Evolutionary conservation across 805 yeast genomes (phyloP).

Genomic region (Priceomyces castillae): DNA sequence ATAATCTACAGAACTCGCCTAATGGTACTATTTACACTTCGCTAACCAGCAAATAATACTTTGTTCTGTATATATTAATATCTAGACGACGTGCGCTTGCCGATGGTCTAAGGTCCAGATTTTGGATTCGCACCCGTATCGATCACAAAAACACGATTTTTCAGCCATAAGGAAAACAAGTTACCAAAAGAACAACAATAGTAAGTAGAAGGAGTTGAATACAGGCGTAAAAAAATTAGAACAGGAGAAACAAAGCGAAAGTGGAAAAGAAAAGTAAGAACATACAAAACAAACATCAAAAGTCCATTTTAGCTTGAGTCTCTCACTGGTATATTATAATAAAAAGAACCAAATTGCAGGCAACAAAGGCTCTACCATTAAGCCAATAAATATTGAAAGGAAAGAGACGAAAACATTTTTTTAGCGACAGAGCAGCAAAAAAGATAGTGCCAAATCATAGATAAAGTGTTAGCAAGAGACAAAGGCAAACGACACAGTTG

Average conservation of each 20-base stretch:
- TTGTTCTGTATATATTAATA: not conserved
- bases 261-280: not conserved
- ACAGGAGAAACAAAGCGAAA: not conserved
- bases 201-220: not conserved
- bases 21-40: not conserved
- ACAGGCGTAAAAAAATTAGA: not conserved
- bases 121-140: not conserved
- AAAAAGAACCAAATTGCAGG: not conserved
- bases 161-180: not conserved
- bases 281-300: not conserved
- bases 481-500: not conserved
- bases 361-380: not conserved
- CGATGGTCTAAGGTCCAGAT: not conserved
- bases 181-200: not conserved
- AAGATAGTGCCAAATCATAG: not conserved
- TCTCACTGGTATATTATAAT: no score
- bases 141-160: slow-evolving; percentile 2
- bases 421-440: not conserved
- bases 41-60: not conserved
- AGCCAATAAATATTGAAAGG: not conserved
- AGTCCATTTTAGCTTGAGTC: no score
- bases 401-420: not conserved
- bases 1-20: not conserved
- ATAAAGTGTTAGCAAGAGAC: not conserved
- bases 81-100: not conserved